Evolutionary conservation across 2,329 filamentous ascomycete species (phyloP).

Genomic region (Fonsecaea pugnacius): DNA sequence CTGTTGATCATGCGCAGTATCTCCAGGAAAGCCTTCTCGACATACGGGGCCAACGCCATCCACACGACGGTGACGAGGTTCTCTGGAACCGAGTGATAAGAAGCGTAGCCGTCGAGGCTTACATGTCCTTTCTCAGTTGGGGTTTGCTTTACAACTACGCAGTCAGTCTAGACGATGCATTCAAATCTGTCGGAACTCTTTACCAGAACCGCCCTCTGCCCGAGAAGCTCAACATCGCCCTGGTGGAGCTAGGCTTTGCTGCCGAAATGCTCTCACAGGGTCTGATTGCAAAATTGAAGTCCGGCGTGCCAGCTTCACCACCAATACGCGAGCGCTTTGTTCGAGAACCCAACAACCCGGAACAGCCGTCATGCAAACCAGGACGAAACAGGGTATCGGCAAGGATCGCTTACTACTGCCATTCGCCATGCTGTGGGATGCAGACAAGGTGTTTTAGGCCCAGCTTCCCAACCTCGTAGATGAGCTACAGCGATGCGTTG

Average conservation of each 20-base stretch:
- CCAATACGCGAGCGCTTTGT: constrained; percentile 46
- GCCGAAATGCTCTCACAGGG: constrained; percentile 44
- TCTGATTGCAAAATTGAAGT: constrained; percentile 37
- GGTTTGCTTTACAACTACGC: constrained; percentile 45
- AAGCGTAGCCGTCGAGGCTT: constrained; percentile 42
- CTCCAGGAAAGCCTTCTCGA: constrained; percentile 52
- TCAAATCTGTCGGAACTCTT: constrained; percentile 36
- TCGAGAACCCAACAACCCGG: constrained; percentile 37
- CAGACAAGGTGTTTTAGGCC: constrained; percentile 42
- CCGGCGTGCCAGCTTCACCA: constrained; percentile 47
- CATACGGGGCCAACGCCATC: constrained; percentile 38
- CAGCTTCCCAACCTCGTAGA: constrained; percentile 50
- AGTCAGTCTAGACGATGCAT: constrained; percentile 27
- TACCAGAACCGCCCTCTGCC: constrained; percentile 41
- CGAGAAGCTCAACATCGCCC: constrained; percentile 44
- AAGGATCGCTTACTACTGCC: constrained; percentile 40
- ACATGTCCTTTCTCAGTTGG: constrained; percentile 47
- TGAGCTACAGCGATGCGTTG: constrained; percentile 54
- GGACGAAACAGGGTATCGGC: constrained; percentile 13
- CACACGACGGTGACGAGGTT: constrained; percentile 28
- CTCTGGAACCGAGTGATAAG: constrained; percentile 51
- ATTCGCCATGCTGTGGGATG: constrained; percentile 47
- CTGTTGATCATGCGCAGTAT: constrained; percentile 55
- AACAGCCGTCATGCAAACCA: constrained; percentile 36
- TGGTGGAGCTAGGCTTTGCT: constrained; percentile 50